Evolutionary conservation across 1,284 basidiomycete genomes (phyloP), one percentile per base, ranked within the genome.

Genomic region (Marasmius tenuissimus): DNA sequence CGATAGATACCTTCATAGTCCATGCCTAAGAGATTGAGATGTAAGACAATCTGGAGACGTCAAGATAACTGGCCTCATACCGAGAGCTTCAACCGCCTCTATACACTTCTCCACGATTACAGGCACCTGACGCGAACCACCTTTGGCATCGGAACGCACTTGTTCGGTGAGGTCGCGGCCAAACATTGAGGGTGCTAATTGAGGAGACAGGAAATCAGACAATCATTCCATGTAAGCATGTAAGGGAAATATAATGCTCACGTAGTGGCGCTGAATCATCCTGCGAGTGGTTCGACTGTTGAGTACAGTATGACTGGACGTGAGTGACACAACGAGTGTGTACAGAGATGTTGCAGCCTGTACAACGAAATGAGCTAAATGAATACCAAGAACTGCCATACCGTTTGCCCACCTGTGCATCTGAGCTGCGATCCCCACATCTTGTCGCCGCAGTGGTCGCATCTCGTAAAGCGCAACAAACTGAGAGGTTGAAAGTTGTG

Each of bases 1-100:
- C 97, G 94, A 76, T 98, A 98, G 67, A 99, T 95, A 12, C 97
- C 94, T 74, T 97, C 94, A 70, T 94, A 94, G 65, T 94, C 92
- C 75, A 97, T 81, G n/a, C 91, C 92, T 91, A 52, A 37, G 66
- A 14, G 58, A 35, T 48, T 27, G 12, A 50, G 56, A 57, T 38
- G 49, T 50, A 12, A 14, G 61, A 55, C 49, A 63, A 27, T 20
- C 9, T 35, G 20, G 49, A 39, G 45, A 2, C 18, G 11, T 5
- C 16, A 18, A 18, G 55, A 35, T 18, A 22, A 45, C 14, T 45
- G 8, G 16, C 16, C 20, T 79, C 88, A 66, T 70, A 94, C 94
- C 96, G 63, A 87, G 80, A 6, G 81, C 77, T 70, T 98, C 96
- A 39, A 98, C 96, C 1, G 96, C 95, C 49, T 88, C 85, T 68